Evolutionary conservation across 129 eudicot genomes (phyloP), one percentile per base, ranked within the genome.

Genomic region (Flaveria bidentis): DNA sequence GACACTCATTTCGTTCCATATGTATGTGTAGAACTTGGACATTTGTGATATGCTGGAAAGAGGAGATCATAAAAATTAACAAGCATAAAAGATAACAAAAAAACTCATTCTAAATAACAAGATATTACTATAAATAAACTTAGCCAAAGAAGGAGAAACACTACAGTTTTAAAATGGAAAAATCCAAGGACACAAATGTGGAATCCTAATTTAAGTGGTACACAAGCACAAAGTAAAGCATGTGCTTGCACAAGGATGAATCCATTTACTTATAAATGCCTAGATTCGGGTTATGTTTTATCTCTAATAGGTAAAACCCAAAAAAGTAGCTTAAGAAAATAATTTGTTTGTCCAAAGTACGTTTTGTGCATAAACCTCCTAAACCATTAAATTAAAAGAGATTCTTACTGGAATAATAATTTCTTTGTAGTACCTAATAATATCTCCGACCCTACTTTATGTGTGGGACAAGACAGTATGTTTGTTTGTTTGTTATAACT

Each of bases 41-140:
- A 92, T 92, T 53, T 89, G 97, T 64, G 89, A 87, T 55, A 92
- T 33, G 76, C 97, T 92, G 93, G 55, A 51, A 74, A 66, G 18
- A 14, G 45, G 53, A 58, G 42, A 45, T 63, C 61, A 72, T 30
- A 78, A 51, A 50, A 0, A 36, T 50, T 46, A 60, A 68, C 13
- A 80, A 39, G 17, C 18, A 18, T 2, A 36, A 20, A 28, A 30
- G 42, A 13, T 20, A 72, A n/a, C 28, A 70, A 33, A 47, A 49
- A 33, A 36, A 64, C 17, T 3, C 49, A n/a, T 1, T 65, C 65
- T 8, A 33, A 26, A 64, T 25, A 14, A 46, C 23, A 8, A 56
- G 8, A 73, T 22, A 39, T 30, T 52, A 72, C 28, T 2, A 71
- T 9, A 50, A 26, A 50, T 50, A 51, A 8, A 53, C 18, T 30